Percentiles rank a stretch among this genome's conserved stretches.
These are phyloP conservation scores for Hypsizygus marmoreus DNA, from an alignment of 768 basidiomycete species.

Conservation along the genomic window DNA sequence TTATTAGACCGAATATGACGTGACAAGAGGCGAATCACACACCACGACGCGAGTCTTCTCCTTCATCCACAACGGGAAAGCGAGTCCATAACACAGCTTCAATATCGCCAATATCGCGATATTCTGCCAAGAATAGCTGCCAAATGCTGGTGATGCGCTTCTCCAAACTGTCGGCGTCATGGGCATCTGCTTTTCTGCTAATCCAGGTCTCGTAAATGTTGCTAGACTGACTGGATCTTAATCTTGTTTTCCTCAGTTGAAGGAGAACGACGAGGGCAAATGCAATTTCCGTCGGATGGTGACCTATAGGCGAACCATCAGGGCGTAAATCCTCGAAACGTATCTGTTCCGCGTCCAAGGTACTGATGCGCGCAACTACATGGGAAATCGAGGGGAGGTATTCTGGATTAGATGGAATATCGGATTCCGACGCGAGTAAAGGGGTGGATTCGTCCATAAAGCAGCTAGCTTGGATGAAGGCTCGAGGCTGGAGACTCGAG, in stretches of 20 bases:
- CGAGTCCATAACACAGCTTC: conserved; percentile 50
- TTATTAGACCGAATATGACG: not conserved
- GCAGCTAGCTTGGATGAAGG: too few relatives aligned
- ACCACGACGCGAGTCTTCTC: conserved; percentile 30
- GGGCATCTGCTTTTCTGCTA: conserved; percentile 22
- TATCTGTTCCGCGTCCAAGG: conserved; percentile 22
- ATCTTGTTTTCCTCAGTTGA: conserved; percentile 28
- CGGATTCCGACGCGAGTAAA: conserved; percentile 11
- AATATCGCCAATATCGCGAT: conserved; percentile 42
- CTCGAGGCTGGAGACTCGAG: not conserved
- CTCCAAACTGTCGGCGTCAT: conserved; percentile 34
- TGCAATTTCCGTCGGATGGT: conserved; percentile 23
- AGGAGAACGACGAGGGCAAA: conserved; percentile 38
- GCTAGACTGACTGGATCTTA: conserved; percentile 9
- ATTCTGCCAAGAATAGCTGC: conserved; percentile 42
- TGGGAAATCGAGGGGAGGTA: conserved; percentile 17
- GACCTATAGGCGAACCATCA: conserved; percentile 12
- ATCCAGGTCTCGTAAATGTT: conserved; percentile 50
- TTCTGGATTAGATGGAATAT: not conserved
- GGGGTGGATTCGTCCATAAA: conserved; percentile 22
- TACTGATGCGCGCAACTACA: conserved; percentile 19
- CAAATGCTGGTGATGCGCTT: conserved; percentile 36
- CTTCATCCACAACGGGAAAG: conserved; percentile 36
- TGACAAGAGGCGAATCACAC: conserved; percentile 9
- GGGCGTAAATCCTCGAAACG: conserved; percentile 22